Percentiles rank a stretch among this genome's conserved stretches.
Evolutionary conservation across 2,329 filamentous ascomycete genomes (phyloP).

Genomic region (Beauveria brongniartii): DNA sequence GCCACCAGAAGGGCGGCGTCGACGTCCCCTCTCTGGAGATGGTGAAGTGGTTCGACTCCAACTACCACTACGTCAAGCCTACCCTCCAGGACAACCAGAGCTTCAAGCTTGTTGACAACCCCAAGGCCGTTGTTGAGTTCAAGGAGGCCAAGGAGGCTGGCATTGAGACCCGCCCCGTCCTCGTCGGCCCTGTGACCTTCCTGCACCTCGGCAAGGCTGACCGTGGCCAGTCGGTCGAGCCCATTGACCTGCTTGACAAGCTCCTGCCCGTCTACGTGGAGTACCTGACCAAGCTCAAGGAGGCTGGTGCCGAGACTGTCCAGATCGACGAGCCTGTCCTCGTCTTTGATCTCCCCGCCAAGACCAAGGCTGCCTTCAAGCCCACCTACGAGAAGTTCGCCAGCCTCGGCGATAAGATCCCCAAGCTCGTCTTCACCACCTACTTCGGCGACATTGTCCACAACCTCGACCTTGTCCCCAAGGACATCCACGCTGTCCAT

Average conservation of each 20-base stretch:
- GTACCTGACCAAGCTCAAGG: constrained; percentile 88
- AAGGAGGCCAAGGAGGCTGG: constrained; percentile 96
- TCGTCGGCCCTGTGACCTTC: constrained; percentile 96
- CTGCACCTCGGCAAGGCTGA: constrained; percentile 96
- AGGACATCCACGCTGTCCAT: constrained; percentile 78
- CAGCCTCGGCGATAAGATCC: constrained; percentile 68
- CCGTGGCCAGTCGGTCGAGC: constrained; percentile 85
- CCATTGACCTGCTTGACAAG: constrained; percentile 88
- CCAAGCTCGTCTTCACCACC: constrained; percentile 84
- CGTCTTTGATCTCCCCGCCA: constrained; percentile 83
- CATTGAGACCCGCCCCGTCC: constrained; percentile 83
- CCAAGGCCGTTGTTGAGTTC: constrained; percentile 94
- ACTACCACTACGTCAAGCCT: constrained; percentile 99
- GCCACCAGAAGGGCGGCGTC: constrained; percentile 88
- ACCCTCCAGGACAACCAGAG: constrained; percentile 94
- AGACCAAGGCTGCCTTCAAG: constrained; percentile 97
- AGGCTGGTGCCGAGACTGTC: constrained; percentile 88
- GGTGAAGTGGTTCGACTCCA: constrained; percentile 99
- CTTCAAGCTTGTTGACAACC: constrained; percentile 79
- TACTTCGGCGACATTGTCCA: constrained; percentile 99
- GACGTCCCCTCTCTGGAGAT: constrained; percentile 95
- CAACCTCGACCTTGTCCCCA: constrained; percentile 87
- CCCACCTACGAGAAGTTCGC: constrained; percentile 88
- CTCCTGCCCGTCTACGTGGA: constrained; percentile 92
- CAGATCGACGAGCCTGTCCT: constrained; percentile 98